These are phyloP conservation scores for Urochloa ruziziensis DNA, from an alignment of 176 grass and related monocot genomes.

Conservation along the genomic window DNA sequence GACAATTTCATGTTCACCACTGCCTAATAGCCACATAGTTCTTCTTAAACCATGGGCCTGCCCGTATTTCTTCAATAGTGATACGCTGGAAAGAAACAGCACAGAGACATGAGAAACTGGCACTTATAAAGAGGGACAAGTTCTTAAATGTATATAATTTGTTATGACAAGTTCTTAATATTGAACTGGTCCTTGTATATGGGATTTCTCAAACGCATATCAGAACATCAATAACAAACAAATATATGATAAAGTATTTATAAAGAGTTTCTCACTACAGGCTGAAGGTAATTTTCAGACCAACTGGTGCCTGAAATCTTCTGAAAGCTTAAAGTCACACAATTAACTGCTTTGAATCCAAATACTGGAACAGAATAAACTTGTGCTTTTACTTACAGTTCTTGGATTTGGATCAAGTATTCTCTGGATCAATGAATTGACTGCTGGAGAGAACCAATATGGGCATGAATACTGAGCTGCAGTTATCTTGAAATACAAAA, in stretches of 20 bases:
- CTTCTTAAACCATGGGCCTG: conserved; percentile 76
- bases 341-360: neutral
- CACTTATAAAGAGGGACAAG: too few relatives aligned
- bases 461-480: conserved; percentile 81
- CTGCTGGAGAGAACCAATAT: conserved; percentile 75
- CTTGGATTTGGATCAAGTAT: conserved; percentile 89
- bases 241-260: neutral
- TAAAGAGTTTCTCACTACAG: neutral
- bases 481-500: conserved; percentile 61
- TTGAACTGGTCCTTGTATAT: neutral
- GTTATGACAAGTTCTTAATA: conserved; percentile 7
- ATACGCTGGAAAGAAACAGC: conserved; percentile 63
- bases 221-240: conserved; percentile 2
- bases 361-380: conserved; percentile 14
- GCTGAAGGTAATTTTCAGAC: neutral
- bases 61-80: conserved; percentile 64
- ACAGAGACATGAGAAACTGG: conserved; percentile 11
- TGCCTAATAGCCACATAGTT: conserved; percentile 65
- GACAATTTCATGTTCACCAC: conserved; percentile 60
- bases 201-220: neutral
- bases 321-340: conserved; percentile 1
- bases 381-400: conserved; percentile 58
- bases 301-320: neutral
- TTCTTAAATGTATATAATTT: neutral
- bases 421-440: conserved; percentile 63